Percentiles rank a stretch among this genome's conserved stretches.
These are phyloP conservation scores for Trichoderma guizhouense DNA, from an alignment of 2,329 filamentous ascomycete genomes.

Conservation along the genomic window DNA sequence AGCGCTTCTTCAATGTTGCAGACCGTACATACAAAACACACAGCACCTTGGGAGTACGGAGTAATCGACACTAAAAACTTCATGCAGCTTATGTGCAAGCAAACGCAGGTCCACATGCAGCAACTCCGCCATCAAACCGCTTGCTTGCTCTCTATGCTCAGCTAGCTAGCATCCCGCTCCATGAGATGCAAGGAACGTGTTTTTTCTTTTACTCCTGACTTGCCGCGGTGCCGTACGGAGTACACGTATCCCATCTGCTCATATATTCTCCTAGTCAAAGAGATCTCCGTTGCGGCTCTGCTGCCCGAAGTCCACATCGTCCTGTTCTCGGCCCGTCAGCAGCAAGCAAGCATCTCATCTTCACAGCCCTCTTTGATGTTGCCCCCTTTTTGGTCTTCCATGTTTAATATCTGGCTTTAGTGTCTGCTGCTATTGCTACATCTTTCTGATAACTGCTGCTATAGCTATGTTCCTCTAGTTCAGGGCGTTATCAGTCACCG, in stretches of 20 bases:
- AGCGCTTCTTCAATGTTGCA: background rate
- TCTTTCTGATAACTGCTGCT: background rate
- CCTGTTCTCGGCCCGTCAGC: background rate
- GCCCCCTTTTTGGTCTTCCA: background rate
- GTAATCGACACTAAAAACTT: background rate
- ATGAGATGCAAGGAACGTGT: constrained; percentile 2
- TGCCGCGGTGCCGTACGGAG: background rate
- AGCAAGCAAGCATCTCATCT: background rate
- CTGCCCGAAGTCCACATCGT: background rate
- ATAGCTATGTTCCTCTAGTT: background rate
- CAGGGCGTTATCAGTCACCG: background rate
- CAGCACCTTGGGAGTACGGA: background rate
- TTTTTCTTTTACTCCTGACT: background rate
- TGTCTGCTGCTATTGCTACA: background rate
- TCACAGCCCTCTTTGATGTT: background rate
- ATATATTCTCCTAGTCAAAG: background rate
- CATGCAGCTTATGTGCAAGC: background rate
- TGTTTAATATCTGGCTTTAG: background rate
- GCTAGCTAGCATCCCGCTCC: background rate
- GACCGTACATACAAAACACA: too few relatives aligned
- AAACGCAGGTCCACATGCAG: constrained; percentile 13
- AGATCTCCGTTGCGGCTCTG: background rate
- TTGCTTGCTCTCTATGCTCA: background rate
- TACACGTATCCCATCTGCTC: background rate
- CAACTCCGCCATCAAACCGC: background rate